Percentiles rank a stretch among this genome's conserved stretches.
Conservation (phyloP, 1,139 yeast genomes). For the Taphrina deformans region DNA sequence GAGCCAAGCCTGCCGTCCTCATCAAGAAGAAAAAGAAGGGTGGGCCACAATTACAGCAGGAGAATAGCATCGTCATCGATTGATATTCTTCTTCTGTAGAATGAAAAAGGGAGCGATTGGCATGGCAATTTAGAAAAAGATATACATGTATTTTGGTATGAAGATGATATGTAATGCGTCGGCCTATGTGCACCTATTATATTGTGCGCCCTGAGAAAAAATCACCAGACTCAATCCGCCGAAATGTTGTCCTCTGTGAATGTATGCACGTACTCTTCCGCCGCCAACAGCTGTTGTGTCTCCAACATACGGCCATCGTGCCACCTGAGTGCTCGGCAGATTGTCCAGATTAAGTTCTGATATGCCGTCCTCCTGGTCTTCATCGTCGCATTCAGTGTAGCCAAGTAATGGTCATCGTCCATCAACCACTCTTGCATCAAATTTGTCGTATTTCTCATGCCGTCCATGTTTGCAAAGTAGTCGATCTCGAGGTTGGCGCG, state of each 20-base stretch:
- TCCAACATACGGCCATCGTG: conserved; percentile 22
- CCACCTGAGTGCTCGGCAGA: conserved; percentile 25
- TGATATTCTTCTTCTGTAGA: no score
- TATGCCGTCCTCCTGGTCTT: conserved; percentile 16
- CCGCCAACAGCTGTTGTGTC: conserved; percentile 4
- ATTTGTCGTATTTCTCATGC: neutral
- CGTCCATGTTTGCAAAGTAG: conserved; percentile 27
- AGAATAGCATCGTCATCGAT: conserved; percentile 14
- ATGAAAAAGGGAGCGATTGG: no score
- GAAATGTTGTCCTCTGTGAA: neutral
- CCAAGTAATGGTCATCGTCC: conserved; percentile 6
- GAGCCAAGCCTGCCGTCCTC: conserved; percentile 27
- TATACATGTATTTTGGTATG: neutral
- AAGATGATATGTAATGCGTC: neutral
- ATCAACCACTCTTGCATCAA: conserved; percentile 4
- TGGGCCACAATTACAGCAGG: neutral
- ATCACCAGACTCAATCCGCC: neutral
- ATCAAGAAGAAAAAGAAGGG: conserved; percentile 23
- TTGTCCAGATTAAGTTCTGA: conserved; percentile 25
- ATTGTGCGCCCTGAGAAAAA: neutral
- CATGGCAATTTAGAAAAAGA: neutral
- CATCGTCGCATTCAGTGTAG: neutral
- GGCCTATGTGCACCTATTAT: neutral
- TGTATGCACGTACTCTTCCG: conserved; percentile 12
- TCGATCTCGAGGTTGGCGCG: conserved; percentile 9